Base-by-base conservation (phyloP, 2,329 filamentous ascomycete genomes). In the Botrytis cinerea region DNA sequence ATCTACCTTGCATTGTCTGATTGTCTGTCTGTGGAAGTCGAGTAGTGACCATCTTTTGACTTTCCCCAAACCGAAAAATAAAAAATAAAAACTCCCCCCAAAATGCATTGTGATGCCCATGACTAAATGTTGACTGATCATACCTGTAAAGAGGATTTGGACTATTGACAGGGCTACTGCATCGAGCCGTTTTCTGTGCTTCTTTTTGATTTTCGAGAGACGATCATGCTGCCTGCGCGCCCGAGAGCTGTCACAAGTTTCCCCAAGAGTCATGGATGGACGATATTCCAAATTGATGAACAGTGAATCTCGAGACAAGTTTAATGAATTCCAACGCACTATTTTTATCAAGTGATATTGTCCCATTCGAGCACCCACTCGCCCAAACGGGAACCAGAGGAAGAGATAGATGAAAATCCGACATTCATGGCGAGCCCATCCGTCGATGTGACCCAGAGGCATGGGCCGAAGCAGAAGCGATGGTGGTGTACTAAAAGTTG, bases 401-500 rank as follows among this genome's bases (percentile, higher is more conserved):
- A 4, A 35, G 4, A 35, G 54, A 67, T 38, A 38, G 63, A 51
- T 51, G 64, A 51, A 43, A 38, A 48, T 25, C 51, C 61, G 40
- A 35, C 35, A 35, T 35, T 51, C 63, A 69, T 68, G 10, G 28
- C 25, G 9, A 54, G 35, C 59, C 38, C 12, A 61, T 32, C 22
- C n/a, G 22, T 48, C 61, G 38, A 35, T 60, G 62, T 61, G 70
- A 72, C 28, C 63, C 63, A 72, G 48, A 51, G 32, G 67, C n/a
- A 72, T 72, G 62, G 70, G 62, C 71, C 71, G 71, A 72, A 68
- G 71, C 62, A 68, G 43, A 72, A 61, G 51, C 61, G 46, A 72
- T n/a, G 45, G 63, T 54, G 43, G 71, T 54, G 63, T 61, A 69
- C 32, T 69, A 43, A 60, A 69, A 48, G 14, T 18, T 46, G 51